These are phyloP conservation scores for Colletotrichum eleusines DNA, from an alignment of 2,329 filamentous ascomycete genomes.

Conservation along the genomic window DNA sequence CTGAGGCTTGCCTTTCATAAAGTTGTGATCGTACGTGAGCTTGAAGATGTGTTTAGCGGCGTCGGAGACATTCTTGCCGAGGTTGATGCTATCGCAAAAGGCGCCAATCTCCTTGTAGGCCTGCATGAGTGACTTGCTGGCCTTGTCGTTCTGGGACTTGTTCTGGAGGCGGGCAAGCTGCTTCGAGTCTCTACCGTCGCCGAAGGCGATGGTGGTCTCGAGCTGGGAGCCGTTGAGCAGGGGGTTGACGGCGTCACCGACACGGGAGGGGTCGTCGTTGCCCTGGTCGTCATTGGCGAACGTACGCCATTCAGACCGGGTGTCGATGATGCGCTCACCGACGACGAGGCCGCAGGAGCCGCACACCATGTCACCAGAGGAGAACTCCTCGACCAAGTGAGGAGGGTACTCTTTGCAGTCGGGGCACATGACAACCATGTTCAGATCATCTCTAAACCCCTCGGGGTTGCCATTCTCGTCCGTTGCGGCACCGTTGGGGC, in stretches of 20 bases:
- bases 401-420: constrained; percentile 95
- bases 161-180: constrained; percentile 88
- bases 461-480: constrained; percentile 40
- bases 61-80: constrained; percentile 85
- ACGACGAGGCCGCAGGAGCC: constrained; percentile 92
- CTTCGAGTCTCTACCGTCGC: constrained; percentile 77
- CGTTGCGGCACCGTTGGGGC: constrained; percentile 48
- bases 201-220: constrained; percentile 87
- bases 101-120: constrained; percentile 92
- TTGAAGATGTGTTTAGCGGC: constrained; percentile 97
- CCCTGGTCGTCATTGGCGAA: constrained; percentile 98
- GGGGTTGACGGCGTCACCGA: constrained; percentile 92
- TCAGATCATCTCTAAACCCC: constrained; percentile 84
- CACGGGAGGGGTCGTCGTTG: constrained; percentile 96
- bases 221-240: constrained; percentile 92
- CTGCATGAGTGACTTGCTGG: constrained; percentile 82
- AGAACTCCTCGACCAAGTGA: constrained; percentile 92
- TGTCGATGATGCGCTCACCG: constrained; percentile 92
- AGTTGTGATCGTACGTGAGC: constrained; percentile 89
- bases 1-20: constrained; percentile 95
- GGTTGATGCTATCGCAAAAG: constrained; percentile 86
- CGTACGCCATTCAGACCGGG: constrained; percentile 97
- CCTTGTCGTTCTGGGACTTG: constrained; percentile 83
- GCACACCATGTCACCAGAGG: constrained; percentile 92
- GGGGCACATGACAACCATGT: constrained; percentile 85